Evolutionary conservation across 2,329 filamentous ascomycete genomes (phyloP), one percentile per base, ranked within the genome.

Genomic region (Grosmannia serpens): DNA sequence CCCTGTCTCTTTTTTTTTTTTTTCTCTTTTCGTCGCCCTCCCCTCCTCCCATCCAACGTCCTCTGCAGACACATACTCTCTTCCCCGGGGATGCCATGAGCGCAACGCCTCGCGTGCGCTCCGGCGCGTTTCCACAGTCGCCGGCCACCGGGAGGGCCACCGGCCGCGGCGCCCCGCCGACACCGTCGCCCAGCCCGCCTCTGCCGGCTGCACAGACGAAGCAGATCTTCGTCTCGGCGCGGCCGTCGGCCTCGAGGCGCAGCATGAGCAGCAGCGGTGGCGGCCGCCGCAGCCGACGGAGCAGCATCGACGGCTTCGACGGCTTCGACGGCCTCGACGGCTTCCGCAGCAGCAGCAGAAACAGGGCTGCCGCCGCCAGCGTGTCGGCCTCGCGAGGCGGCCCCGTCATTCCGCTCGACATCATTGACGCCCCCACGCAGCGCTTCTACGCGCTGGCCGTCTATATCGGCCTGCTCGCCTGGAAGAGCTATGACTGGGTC

Each of bases 381-480:
- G 22, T 26, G 4, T 33, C 26, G 24, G 29, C 20, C 26, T 31
- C 35, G 7, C 29, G 62, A 46, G 69, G 65, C 63, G 69, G 75
- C 57, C 91, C 94, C 38, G 74, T 95, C 58, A 91, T 99, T 67
- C 88, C 94, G 15, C 77, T 89, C 63, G 81, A 83, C 63, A 75
- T 95, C 53, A 79, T 97, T 70, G 92, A 97, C 75, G 89, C 89
- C 52, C 92, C 94, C 8, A 88, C 88, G 56, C 94, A 99, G 74
- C 84, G 94, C 58, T 82, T 96, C 66, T 96, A 95, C 70, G 86
- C 90, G 53, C 81, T 87, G 62, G 86, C 84, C n/a, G 73, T 95
- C 63, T 97, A 95, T 70, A 71, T 85, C 49, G 77, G 81, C 35
- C 74, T 99, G 27, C 80, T 88, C 72, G 85, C 84, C 61, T 97